These are phyloP conservation scores for Leucoagaricus sp. DNA, from an alignment of 1,284 basidiomycete species.

Conservation along the genomic window DNA sequence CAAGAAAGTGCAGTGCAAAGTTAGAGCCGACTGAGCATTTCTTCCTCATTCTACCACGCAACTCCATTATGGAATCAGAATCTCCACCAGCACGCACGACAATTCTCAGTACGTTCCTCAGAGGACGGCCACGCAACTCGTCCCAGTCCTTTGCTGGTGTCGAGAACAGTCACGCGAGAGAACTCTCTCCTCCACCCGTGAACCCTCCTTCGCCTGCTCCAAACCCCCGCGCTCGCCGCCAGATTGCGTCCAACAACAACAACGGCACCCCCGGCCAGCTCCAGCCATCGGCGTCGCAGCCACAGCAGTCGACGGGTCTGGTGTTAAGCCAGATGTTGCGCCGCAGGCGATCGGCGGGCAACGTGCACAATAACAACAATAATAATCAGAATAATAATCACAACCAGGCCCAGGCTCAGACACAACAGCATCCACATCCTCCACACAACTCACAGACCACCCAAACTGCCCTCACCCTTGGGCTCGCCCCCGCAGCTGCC, in stretches of 20 bases:
- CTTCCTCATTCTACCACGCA: background rate
- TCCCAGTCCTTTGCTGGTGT: slow-evolving; percentile 45
- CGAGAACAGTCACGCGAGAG: slow-evolving; percentile 29
- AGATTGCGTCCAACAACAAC: slow-evolving; percentile 14
- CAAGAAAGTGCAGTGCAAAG: too few relatives aligned
- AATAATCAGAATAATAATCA: slow-evolving; percentile 14
- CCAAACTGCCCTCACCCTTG: background rate
- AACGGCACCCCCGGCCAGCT: slow-evolving; percentile 18
- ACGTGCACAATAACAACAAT: slow-evolving; percentile 26
- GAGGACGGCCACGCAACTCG: slow-evolving; percentile 45
- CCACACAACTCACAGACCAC: background rate
- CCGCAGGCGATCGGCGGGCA: slow-evolving; percentile 51
- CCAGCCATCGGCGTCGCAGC: slow-evolving; percentile 22
- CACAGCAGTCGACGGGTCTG: slow-evolving; percentile 25
- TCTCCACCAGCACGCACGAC: slow-evolving; percentile 20
- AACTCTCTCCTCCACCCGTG: slow-evolving; percentile 37
- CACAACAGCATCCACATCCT: background rate
- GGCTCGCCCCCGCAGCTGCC: slow-evolving; percentile 7
- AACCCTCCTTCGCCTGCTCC: slow-evolving; percentile 25
- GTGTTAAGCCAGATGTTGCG: slow-evolving; percentile 52
- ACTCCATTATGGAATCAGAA: slow-evolving; percentile 11
- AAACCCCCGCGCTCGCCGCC: slow-evolving; percentile 7
- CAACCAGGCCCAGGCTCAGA: background rate
- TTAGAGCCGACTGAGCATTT: too few relatives aligned
- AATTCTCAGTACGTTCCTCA: slow-evolving; percentile 47